These are phyloP conservation scores for Monilinia polystroma DNA, from an alignment of 2,329 filamentous ascomycete genomes.

Conservation along the genomic window DNA sequence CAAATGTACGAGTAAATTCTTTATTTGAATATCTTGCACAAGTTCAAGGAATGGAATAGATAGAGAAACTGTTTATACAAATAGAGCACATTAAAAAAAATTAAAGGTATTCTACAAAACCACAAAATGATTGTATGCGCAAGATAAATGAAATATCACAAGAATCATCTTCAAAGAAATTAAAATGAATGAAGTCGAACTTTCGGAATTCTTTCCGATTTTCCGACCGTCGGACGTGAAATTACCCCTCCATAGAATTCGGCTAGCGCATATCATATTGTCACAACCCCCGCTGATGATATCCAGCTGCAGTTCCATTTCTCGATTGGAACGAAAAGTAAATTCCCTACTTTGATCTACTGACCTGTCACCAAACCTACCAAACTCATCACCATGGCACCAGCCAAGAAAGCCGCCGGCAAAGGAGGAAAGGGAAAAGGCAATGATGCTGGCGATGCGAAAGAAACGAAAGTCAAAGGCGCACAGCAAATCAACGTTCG, in stretches of 20 bases:
- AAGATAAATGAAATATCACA: neutral
- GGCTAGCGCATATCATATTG: slow-evolving; percentile 11
- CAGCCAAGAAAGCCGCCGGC: slow-evolving; percentile 37
- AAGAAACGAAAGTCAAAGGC: slow-evolving; percentile 52
- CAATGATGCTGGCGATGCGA: slow-evolving; percentile 43
- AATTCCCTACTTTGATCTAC: neutral
- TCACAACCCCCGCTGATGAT: neutral
- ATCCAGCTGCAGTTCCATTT: neutral
- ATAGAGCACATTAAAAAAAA: neutral
- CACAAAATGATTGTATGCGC: slow-evolving; percentile 1
- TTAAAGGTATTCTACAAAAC: neutral
- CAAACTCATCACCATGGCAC: slow-evolving; percentile 30
- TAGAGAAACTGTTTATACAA: neutral
- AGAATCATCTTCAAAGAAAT: neutral
- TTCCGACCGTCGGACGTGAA: neutral
- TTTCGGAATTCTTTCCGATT: slow-evolving; percentile 2
- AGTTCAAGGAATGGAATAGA: neutral
- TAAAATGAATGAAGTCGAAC: neutral
- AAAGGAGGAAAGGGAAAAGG: slow-evolving; percentile 37
- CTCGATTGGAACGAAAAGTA: neutral
- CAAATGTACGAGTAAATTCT: neutral
- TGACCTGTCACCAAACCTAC: neutral
- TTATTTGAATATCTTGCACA: neutral
- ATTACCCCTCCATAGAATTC: slow-evolving; percentile 6
- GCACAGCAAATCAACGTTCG: slow-evolving; percentile 71